Evolutionary conservation across 768 basidiomycete species (phyloP), one percentile per base, ranked within the genome.

Genomic region (Kwoniella sp.): DNA sequence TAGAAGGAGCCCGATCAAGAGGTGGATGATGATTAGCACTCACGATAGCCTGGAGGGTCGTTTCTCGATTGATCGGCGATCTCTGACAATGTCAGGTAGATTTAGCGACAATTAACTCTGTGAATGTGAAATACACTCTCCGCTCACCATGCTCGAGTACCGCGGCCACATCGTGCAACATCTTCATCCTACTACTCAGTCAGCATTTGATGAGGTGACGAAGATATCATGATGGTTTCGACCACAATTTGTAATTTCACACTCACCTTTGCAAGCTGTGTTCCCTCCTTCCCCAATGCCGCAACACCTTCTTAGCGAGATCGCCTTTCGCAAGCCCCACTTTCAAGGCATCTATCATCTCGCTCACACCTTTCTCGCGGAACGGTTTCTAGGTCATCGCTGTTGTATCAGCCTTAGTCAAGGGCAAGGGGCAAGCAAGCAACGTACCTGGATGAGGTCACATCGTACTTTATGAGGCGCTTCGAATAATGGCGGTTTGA

Each of bases 261-360:
- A 52, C 45, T 25, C 31, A 15, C 48, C 47, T 28, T 48, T 60
- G 30, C 25, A 48, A 8, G 31, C 53, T 30, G 23, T 59, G 56
- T 50, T 65, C 63, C 4, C 38, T 45, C 58, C 63, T 65, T 2
- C 63, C 63, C 63, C 56, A 65, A 34, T 37, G 41, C 31, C 31
- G 30, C 56, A 58, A 22, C 8, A 58, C 34, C 38, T 54, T 58
- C 29, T 47, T 58, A 11, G 63, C 63, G 17, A 65, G 38, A 12
- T 59, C 63, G 17, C 63, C 63, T 22, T 65, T 55, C 15, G 38
- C 63, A 34, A 65, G 38, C 13, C 48, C 50, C 12, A 23, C 63
- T 48, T 53, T 65, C 38, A 65, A 37, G 17, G 63, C 48, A 20
- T 65, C 63, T 9, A 55, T 55, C 63, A 65, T 65, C 13, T 53